Evolutionary conservation across 2,329 filamentous ascomycete species (phyloP), one percentile per base, ranked within the genome.

Genomic region (Pezicula carpinea): DNA sequence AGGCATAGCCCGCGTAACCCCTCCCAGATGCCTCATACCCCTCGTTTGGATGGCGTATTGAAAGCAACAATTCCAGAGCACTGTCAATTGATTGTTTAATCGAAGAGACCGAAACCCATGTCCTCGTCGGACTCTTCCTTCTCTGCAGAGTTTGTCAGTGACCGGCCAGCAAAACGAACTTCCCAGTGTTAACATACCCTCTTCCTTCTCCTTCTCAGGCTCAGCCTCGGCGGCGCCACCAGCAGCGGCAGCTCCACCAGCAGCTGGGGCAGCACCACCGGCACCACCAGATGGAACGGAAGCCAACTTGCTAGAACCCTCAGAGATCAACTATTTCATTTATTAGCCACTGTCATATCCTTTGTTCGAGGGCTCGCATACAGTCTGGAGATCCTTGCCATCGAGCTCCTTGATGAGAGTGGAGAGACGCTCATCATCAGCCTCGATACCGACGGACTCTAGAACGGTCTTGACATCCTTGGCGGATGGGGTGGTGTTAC

Each of bases 251-350:
- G 74, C 85, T 66, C 76, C 87, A 67, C 74, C 85, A 68, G 75
- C 82, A 70, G 77, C 79, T 64, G 76, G 77, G 65, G 75, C 76
- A 64, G 78, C 87, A 72, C 79, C 87, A 69, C 83, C 89, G 67
- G 77, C 80, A 73, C 91, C 91, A 66, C 91, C 93, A 66, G 88
- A 89, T 73, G 93, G 91, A 68, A 99, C 92, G 74, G 92, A 96
- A 64, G 93, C 93, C 66, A 99, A 89, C 85, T 99, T 99, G 74
- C 77, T 67, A 59, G 87, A 83, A 69, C 93, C 93, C 75, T 91
- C 82, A 65, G 88, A 65, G 72, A 99, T 96, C 74, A 99, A 78
- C 93, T 97, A 63, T 34, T 43, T 19, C 40, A n/a, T 4, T 29
- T 8, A 44, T 65, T 53, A 64, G 59, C 42, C 41, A 39, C 31